Base-by-base conservation (phyloP, 805 yeast genomes). In the Wickerhamiella cacticola region DNA sequence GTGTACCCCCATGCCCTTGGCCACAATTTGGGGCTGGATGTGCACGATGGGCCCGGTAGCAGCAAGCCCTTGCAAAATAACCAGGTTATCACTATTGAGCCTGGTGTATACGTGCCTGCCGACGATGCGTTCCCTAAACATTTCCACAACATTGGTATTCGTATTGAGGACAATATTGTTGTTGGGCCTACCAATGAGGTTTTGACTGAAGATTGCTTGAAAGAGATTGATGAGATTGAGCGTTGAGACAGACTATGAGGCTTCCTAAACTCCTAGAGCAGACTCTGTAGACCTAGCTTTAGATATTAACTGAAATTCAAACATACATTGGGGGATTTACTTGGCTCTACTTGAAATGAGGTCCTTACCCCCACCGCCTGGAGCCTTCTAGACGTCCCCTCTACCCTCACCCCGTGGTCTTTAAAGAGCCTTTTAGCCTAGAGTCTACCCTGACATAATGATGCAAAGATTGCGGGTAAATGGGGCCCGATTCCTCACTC, bases 1-100 rank as follows among this genome's bases (percentile, higher is more conserved):
- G 64, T 82, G 31, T 92, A 88, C 60, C 97, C 97, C 0, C 99
- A 92, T 63, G 87, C 84, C 61, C 80, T 92, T 55, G 98, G 98
- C 5, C 99, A 92, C 63, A 87, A 92, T 59, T 68, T 92, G 33
- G 99, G 99, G 0, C 67, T 92, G 29, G 98, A 88, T 58, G 82
- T 88, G 22, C 68, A 65, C 52, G 69, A 65, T 47, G 53, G 53
- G 12, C 49, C 49, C 7, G 50, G 53, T 34, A 71, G 86, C 53
- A 68, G 67, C 48, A 69, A 71, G 19, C 66, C 67, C 26, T 61
- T 92, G 41, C 65, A 64, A 41, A 68, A 69, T 18, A 88, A 88
- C 19, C 94, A 86, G 60, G 96, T 89, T 3, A 70, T 92, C 42
- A 92, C 99, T 1, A 78, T 94, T 21, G 99, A 94, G 62, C 98